Percentiles rank a stretch among this genome's conserved stretches.
Evolutionary conservation across 768 basidiomycete species (phyloP).

Genomic region (Rhodotorula diobovata): DNA sequence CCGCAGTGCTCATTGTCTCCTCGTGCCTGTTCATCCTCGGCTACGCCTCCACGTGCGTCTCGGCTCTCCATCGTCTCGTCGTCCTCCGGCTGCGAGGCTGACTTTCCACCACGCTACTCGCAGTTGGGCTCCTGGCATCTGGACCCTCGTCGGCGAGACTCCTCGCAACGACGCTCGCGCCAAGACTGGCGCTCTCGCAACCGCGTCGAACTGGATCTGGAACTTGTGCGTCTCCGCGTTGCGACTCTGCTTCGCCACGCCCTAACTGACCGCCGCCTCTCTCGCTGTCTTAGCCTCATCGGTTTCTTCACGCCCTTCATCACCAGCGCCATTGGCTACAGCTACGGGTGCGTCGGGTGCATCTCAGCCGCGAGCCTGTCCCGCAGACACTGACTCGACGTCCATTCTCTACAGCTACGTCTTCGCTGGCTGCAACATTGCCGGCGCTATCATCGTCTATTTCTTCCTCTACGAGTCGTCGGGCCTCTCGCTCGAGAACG

Average conservation of each 20-base stretch:
- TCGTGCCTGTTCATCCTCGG: slow-evolving; percentile 69
- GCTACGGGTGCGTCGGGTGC: slow-evolving; percentile 52
- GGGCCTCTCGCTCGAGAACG: slow-evolving; percentile 62
- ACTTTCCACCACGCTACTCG: background rate
- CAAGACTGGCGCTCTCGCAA: slow-evolving; percentile 6
- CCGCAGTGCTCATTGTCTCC: slow-evolving; percentile 59
- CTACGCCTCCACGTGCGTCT: slow-evolving; percentile 57
- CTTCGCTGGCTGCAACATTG: slow-evolving; percentile 57
- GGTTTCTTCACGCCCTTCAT: slow-evolving; percentile 74
- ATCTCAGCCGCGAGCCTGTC: background rate
- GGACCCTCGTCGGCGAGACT: slow-evolving; percentile 68
- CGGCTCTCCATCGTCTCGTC: background rate
- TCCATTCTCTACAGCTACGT: slow-evolving; percentile 56
- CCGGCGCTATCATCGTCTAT: slow-evolving; percentile 59
- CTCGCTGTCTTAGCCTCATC: slow-evolving; percentile 49
- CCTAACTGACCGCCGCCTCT: slow-evolving; percentile 40
- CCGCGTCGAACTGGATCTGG: slow-evolving; percentile 48
- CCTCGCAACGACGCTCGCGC: slow-evolving; percentile 64
- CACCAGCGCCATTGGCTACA: slow-evolving; percentile 55
- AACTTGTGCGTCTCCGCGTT: slow-evolving; percentile 24
- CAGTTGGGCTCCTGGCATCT: slow-evolving; percentile 63
- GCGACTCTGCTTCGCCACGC: background rate
- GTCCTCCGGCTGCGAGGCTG: background rate
- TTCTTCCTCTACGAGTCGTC: slow-evolving; percentile 73
- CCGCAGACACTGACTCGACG: background rate